Conservation (phyloP, 78 protist genomes). For the Acrasis kona region DNA sequence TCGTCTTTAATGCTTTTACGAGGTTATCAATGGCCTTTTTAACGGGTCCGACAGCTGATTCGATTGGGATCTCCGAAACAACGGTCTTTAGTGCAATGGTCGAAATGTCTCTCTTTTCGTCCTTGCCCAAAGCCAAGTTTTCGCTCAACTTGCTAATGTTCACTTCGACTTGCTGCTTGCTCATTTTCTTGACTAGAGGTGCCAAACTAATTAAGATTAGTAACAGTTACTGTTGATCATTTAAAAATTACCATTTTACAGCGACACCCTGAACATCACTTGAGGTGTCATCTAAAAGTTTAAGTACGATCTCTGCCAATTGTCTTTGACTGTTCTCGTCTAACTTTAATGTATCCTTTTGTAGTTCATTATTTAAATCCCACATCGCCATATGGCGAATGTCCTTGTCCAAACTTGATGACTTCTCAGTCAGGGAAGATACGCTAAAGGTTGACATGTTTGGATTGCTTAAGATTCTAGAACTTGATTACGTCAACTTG, state of each 20-base stretch:
- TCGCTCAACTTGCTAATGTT: not conserved
- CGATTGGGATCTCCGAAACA: slow-evolving; percentile 2
- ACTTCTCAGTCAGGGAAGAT: too few species aligned
- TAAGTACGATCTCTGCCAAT: slow-evolving; percentile 2
- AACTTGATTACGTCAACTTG: too few species aligned
- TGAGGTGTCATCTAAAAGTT: slow-evolving; percentile 4
- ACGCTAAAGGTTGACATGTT: too few species aligned
- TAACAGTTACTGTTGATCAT: too few species aligned
- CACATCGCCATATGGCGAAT: slow-evolving; percentile 41
- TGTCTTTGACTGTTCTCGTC: slow-evolving; percentile 8
- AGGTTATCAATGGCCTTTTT: not conserved
- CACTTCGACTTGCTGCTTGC: not conserved
- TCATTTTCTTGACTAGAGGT: slow-evolving; percentile 25
- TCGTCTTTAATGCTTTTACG: not conserved
- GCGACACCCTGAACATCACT: slow-evolving; percentile 40
- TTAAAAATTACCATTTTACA: slow-evolving; percentile 15
- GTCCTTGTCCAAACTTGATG: too few species aligned
- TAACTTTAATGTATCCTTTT: slow-evolving; percentile 13
- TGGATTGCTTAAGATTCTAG: too few species aligned
- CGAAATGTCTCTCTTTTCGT: slow-evolving; percentile 41
- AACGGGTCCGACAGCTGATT: not conserved
- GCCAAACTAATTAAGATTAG: slow-evolving; percentile 2
- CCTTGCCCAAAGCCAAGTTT: not conserved
- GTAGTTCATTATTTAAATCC: slow-evolving; percentile 29
- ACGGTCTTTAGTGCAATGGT: slow-evolving; percentile 25